Conservation (phyloP, 2,329 filamentous ascomycete species). For the Claviceps sp. region DNA sequence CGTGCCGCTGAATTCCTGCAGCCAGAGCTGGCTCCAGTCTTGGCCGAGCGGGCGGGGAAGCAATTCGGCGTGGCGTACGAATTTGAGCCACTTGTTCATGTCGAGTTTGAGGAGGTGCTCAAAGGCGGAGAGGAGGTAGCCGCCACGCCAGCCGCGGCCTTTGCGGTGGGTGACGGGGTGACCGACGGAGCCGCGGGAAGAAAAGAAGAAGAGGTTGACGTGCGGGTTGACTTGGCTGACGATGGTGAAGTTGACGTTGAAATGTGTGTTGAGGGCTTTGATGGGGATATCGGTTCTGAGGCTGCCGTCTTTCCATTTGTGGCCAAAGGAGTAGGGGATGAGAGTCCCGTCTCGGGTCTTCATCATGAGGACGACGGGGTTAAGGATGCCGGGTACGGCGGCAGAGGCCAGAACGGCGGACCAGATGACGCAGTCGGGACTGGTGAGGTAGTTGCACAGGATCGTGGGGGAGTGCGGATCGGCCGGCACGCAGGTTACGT, state of each 20-base stretch:
- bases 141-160: constrained; percentile 89
- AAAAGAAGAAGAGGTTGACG: constrained; percentile 98
- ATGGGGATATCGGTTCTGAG: constrained; percentile 90
- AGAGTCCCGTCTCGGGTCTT: constrained; percentile 67
- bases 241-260: constrained; percentile 97
- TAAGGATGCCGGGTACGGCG: constrained; percentile 89
- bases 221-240: constrained; percentile 86
- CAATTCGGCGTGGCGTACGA: constrained; percentile 82
- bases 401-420: constrained; percentile 89
- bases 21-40: constrained; percentile 94
- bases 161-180: constrained; percentile 87
- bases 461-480: constrained; percentile 90
- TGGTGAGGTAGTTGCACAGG: constrained; percentile 87
- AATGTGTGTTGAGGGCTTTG: constrained; percentile 86
- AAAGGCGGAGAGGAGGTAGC: constrained; percentile 80
- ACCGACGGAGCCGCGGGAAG: constrained; percentile 79
- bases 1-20: constrained; percentile 88
- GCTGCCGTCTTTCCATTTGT: constrained; percentile 98
- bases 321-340: constrained; percentile 85
- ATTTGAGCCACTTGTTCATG: constrained; percentile 93
- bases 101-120: constrained; percentile 96
- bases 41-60: constrained; percentile 82
- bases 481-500: constrained; percentile 89
- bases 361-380: constrained; percentile 87
- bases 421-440: constrained; percentile 96